Conservation (phyloP, 805 yeast genomes). For the Debaryomyces maramus region DNA sequence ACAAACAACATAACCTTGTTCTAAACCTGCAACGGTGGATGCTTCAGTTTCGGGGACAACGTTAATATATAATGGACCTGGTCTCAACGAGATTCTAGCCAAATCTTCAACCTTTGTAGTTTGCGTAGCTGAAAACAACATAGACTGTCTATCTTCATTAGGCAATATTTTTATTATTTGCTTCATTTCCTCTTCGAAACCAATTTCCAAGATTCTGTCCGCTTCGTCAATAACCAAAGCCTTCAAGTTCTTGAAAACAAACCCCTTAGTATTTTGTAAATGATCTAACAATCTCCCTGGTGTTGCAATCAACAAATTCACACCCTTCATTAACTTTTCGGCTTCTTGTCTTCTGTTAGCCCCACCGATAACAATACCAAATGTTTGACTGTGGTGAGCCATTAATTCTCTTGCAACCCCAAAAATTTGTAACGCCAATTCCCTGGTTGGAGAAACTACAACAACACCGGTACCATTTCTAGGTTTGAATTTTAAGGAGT, state of each 20-base stretch:
- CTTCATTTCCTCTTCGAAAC: slow-evolving; percentile 98
- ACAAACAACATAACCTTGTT: slow-evolving; percentile 98
- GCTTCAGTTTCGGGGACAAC: slow-evolving; percentile 81
- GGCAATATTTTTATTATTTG: slow-evolving; percentile 95
- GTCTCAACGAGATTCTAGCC: slow-evolving; percentile 92
- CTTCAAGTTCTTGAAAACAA: slow-evolving; percentile 90
- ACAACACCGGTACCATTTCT: slow-evolving; percentile 98
- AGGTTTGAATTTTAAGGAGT: slow-evolving; percentile 91
- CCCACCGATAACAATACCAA: slow-evolving; percentile 97
- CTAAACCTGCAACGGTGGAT: slow-evolving; percentile 95
- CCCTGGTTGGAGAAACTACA: slow-evolving; percentile 96
- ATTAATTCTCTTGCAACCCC: slow-evolving; percentile 96
- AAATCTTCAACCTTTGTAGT: slow-evolving; percentile 98
- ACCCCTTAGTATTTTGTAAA: slow-evolving; percentile 91
- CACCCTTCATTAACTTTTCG: slow-evolving; percentile 91
- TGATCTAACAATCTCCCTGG: slow-evolving; percentile 98
- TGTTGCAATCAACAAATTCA: slow-evolving; percentile 89
- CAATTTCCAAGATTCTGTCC: slow-evolving; percentile 94
- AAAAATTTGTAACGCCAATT: slow-evolving; percentile 93
- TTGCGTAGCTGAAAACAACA: slow-evolving; percentile 99
- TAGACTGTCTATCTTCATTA: slow-evolving; percentile 87
- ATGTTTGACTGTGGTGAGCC: slow-evolving; percentile 88
- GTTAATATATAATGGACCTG: slow-evolving; percentile 91
- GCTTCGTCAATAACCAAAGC: slow-evolving; percentile 97
- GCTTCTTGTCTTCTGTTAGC: slow-evolving; percentile 98